Percentiles rank a stretch among this genome's conserved stretches.
Conservation (phyloP, 2,329 filamentous ascomycete genomes). For the Colletotrichum scovillei region DNA sequence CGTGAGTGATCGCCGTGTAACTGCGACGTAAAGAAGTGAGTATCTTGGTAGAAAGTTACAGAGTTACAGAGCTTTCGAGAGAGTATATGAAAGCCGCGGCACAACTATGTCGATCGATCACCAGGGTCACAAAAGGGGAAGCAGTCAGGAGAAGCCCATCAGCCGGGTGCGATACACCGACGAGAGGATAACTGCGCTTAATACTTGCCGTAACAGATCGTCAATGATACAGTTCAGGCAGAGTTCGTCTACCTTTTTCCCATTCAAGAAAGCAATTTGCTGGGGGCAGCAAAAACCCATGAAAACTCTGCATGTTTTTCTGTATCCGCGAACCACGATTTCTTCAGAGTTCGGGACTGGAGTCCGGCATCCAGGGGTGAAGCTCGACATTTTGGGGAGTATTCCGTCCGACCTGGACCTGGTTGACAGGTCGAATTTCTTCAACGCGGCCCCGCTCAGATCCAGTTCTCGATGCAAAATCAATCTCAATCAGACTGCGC, state of each 20-base stretch:
- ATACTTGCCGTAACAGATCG: too few relatives aligned
- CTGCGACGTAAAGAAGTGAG: background rate
- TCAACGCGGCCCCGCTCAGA: background rate
- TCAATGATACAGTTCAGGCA: too few relatives aligned
- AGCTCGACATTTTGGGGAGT: too few relatives aligned
- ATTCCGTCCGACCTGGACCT: too few relatives aligned
- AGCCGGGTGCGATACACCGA: background rate
- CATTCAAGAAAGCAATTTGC: background rate
- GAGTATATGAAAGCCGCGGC: too few relatives aligned
- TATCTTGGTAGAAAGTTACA: background rate
- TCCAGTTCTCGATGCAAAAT: background rate
- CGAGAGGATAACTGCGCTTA: background rate
- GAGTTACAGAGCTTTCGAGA: too few relatives aligned
- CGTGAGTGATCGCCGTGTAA: background rate
- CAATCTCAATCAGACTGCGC: constrained; percentile 11
- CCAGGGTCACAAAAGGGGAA: too few relatives aligned
- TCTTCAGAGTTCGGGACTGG: background rate
- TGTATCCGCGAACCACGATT: background rate
- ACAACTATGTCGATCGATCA: too few relatives aligned
- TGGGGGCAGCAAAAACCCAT: background rate
- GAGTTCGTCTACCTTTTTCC: background rate
- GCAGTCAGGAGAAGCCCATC: too few relatives aligned
- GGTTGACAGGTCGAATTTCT: background rate
- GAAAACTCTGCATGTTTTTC: background rate
- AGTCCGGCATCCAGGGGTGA: background rate